Conservation (phyloP, 371 early-diverging fungal species). For the Mortierella sp. region DNA sequence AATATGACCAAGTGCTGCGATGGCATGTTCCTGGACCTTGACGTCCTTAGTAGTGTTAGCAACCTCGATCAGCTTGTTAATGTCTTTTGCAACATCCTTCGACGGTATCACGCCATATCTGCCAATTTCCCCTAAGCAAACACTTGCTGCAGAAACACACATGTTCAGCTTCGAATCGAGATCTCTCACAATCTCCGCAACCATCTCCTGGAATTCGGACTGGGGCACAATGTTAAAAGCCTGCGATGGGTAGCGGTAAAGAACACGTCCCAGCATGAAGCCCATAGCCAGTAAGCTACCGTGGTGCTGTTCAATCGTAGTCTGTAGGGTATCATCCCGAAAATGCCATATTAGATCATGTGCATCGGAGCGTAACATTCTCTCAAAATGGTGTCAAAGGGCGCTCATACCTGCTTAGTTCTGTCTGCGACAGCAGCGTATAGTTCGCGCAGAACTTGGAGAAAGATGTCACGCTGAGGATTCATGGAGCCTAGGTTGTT, state of each 20-base stretch:
- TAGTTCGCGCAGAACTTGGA: constrained; percentile 59
- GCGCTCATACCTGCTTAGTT: constrained; percentile 32
- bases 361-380: too few species aligned
- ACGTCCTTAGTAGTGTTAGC: constrained; percentile 71
- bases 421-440: constrained; percentile 23
- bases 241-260: constrained; percentile 64
- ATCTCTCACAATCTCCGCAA: constrained; percentile 56
- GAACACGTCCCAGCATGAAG: constrained; percentile 70
- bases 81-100: constrained; percentile 33
- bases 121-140: constrained; percentile 76
- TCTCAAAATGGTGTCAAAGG: too few species aligned
- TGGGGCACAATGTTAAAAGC: constrained; percentile 42
- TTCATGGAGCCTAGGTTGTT: constrained; percentile 44
- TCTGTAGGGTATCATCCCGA: constrained; percentile 7
- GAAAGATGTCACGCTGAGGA: constrained; percentile 57
- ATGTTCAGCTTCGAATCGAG: constrained; percentile 63
- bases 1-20: constrained; percentile 77
- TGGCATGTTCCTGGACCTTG: constrained; percentile 82
- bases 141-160: constrained; percentile 67
- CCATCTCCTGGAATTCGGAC: constrained; percentile 54
- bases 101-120: constrained; percentile 63
- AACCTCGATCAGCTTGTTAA: constrained; percentile 62
- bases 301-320: constrained; percentile 65
- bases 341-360: not conserved
- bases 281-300: constrained; percentile 80